These are phyloP conservation scores for Silene conica DNA, from an alignment of 148 eudicot species.

Conservation along the genomic window DNA sequence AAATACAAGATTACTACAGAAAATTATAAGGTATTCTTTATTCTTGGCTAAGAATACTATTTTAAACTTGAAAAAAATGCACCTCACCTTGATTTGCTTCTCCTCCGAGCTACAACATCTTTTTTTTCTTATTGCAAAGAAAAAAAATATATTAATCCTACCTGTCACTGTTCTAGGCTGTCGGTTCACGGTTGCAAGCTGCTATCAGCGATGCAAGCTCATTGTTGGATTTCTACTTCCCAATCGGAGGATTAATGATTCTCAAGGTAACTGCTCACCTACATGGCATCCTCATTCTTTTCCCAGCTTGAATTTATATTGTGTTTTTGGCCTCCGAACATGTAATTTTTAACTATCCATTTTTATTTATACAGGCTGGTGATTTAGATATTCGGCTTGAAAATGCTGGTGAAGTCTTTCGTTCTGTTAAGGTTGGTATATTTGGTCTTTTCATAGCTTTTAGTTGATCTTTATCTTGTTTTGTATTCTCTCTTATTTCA, in stretches of 20 bases:
- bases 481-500: constrained; percentile 2
- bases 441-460: constrained; percentile 3
- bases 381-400: constrained; percentile 52
- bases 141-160: neutral
- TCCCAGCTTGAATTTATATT: neutral
- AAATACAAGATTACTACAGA: constrained; percentile 52
- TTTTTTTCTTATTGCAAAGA: neutral
- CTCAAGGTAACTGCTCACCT: constrained; percentile 55
- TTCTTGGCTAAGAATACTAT: neutral
- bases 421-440: constrained; percentile 66
- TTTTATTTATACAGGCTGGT: constrained; percentile 34
- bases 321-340: neutral
- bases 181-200: constrained; percentile 57
- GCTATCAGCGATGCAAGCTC: constrained; percentile 46
- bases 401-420: constrained; percentile 63
- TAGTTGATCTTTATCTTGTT: neutral
- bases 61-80: neutral
- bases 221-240: constrained; percentile 63
- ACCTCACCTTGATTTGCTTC: neutral
- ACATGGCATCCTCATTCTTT: neutral
- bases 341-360: neutral
- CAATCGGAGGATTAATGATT: constrained; percentile 62
- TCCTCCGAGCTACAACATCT: neutral
- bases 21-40: constrained; percentile 44
- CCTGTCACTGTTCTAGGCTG: constrained; percentile 32